Percentiles rank a stretch among this genome's conserved stretches.
Conservation (phyloP, 768 basidiomycete genomes). For the Lactarius sp. region DNA sequence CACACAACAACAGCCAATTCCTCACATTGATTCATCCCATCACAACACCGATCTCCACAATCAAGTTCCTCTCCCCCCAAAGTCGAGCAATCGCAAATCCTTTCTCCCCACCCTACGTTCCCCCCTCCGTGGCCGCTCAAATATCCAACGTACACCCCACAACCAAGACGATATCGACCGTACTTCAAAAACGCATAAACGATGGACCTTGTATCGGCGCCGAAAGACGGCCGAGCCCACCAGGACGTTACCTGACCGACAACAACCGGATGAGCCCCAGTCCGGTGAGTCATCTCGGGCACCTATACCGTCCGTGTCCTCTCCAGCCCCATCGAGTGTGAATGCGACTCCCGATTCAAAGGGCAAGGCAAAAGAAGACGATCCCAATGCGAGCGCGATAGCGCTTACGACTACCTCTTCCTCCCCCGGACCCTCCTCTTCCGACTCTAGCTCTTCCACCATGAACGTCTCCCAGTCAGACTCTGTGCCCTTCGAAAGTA, state of each 20-base stretch:
- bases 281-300: not conserved
- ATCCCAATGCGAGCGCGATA: not conserved
- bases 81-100: slow-evolving; percentile 13
- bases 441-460: slow-evolving; percentile 14
- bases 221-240: slow-evolving; percentile 6
- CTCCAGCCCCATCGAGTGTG: not conserved
- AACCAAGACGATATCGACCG: not conserved
- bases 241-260: not conserved
- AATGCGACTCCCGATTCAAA: not conserved
- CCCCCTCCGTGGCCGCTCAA: not conserved
- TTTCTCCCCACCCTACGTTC: slow-evolving; percentile 18
- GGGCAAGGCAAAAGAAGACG: slow-evolving; percentile 12
- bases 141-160: not conserved
- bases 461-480: not conserved
- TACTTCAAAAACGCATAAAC: slow-evolving; percentile 2
- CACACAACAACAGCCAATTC: not conserved
- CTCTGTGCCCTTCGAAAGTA: not conserved
- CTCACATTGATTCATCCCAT: not conserved
- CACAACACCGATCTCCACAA: slow-evolving; percentile 18
- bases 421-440: slow-evolving; percentile 9
- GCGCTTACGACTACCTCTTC: not conserved
- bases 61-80: slow-evolving; percentile 9
- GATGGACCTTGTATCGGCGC: slow-evolving; percentile 16
- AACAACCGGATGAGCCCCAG: slow-evolving; percentile 5
- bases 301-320: not conserved